phyloP scores from a whole-genome alignment of 768 basidiomycete genomes.

The Pleurotus ostreatus region DNA sequence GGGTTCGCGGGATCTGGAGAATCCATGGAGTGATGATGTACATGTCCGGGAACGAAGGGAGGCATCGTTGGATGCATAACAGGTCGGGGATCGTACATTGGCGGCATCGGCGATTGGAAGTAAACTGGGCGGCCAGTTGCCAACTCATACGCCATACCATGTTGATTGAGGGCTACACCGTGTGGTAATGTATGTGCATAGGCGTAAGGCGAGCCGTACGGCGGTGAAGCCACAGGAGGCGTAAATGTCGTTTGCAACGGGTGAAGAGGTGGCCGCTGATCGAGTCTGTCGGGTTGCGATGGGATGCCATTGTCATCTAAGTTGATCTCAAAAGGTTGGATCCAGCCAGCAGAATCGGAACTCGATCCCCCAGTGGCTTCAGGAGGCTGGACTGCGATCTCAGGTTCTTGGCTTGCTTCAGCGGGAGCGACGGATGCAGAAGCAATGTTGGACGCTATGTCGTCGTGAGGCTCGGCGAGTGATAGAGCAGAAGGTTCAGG shows the following conservation, averaged over 20 bases:
- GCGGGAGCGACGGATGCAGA: not conserved
- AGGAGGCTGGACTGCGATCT: not conserved
- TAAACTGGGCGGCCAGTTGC: conserved; percentile 80
- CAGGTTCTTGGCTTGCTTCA: not conserved
- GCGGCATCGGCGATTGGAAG: conserved; percentile 53
- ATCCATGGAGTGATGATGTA: conserved; percentile 55
- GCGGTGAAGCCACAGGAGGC: conserved; percentile 48
- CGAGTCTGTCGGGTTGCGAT: not conserved
- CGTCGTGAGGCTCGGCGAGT: not conserved
- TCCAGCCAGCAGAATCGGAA: not conserved
- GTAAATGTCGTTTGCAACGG: conserved; percentile 40
- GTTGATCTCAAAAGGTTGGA: not conserved
- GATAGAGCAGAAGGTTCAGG: not conserved
- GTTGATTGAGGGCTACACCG: conserved; percentile 68
- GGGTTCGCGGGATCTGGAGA: conserved; percentile 56
- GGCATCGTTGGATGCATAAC: conserved; percentile 52
- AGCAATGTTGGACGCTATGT: not conserved
- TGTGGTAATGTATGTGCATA: conserved; percentile 63
- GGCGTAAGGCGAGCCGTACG: conserved; percentile 65
- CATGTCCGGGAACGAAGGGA: conserved; percentile 57
- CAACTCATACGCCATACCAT: conserved; percentile 79
- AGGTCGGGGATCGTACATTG: conserved; percentile 68
- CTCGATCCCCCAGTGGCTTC: not conserved
- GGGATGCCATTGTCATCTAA: not conserved
- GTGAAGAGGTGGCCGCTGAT: conserved; percentile 32